Evolutionary conservation across 75 land plant species (phyloP).

Genomic region (Pinus albicaulis): DNA sequence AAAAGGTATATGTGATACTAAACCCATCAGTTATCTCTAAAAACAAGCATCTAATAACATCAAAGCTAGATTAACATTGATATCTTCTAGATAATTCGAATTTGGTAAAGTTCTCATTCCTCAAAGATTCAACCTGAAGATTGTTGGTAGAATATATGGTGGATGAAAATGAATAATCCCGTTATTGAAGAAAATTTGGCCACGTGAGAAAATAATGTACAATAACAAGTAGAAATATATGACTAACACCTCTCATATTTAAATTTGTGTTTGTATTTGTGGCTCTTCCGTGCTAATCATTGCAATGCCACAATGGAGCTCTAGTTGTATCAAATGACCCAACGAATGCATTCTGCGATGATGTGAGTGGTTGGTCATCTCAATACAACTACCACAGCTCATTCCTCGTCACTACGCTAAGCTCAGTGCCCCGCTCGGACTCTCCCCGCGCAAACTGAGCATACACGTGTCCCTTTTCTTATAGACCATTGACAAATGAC

Average conservation of each 20-base stretch:
- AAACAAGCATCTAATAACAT: not conserved
- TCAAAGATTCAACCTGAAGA: not conserved
- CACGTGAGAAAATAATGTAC: conserved; percentile 87
- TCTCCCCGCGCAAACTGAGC: too few relatives aligned
- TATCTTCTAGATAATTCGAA: not conserved
- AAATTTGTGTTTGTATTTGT: too few relatives aligned
- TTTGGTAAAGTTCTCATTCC: not conserved
- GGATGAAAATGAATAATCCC: conserved; percentile 18
- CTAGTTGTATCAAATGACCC: too few relatives aligned
- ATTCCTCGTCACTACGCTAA: too few relatives aligned
- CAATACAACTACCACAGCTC: too few relatives aligned
- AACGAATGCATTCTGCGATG: too few relatives aligned
- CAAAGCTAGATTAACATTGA: not conserved
- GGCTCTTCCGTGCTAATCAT: too few relatives aligned
- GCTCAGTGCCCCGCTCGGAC: too few relatives aligned
- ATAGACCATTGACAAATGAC: too few relatives aligned
- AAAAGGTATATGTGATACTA: not conserved
- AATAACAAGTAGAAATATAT: conserved; percentile 75
- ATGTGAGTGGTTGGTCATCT: too few relatives aligned
- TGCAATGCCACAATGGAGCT: too few relatives aligned
- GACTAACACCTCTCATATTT: conserved; percentile 10
- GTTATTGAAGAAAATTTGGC: conserved; percentile 99
- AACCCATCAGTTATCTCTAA: not conserved
- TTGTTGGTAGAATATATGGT: not conserved
- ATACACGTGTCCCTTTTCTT: too few relatives aligned